Evolutionary conservation across 805 yeast genomes (phyloP).

Genomic region (Yarrowia sp.): DNA sequence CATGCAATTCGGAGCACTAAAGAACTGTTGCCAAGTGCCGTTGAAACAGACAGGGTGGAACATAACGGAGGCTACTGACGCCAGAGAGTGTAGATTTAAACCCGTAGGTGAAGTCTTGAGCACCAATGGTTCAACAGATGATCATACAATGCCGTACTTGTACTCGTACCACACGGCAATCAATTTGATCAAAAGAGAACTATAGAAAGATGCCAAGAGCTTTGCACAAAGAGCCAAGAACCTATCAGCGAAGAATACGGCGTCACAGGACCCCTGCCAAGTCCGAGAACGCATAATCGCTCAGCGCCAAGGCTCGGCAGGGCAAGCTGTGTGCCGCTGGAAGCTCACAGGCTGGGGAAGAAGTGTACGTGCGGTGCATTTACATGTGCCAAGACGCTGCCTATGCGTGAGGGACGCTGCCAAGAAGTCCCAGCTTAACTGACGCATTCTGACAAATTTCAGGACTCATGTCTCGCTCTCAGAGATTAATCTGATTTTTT

Average conservation of each 20-base stretch:
- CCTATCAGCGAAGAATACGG: not conserved
- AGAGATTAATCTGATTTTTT: constrained; percentile 20
- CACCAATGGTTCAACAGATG: too few relatives aligned
- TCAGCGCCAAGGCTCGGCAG: constrained; percentile 6
- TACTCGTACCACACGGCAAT: too few relatives aligned
- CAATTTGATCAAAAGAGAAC: too few relatives aligned
- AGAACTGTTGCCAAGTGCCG: constrained; percentile 29
- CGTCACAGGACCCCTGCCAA: constrained; percentile 5
- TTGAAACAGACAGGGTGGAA: not conserved
- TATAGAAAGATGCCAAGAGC: not conserved
- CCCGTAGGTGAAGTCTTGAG: too few relatives aligned
- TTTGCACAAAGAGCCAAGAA: not conserved
- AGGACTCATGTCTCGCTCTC: not conserved
- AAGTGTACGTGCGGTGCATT: not conserved
- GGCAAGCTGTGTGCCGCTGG: not conserved
- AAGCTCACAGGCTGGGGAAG: not conserved
- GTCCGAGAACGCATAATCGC: constrained; percentile 7
- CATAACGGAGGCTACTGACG: too few relatives aligned
- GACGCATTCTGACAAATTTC: constrained; percentile 21
- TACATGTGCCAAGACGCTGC: not conserved
- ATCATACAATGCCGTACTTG: too few relatives aligned
- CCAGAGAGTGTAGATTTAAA: too few relatives aligned
- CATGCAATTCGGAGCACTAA: not conserved
- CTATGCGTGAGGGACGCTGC: not conserved
- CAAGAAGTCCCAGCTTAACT: not conserved